Evolutionary conservation across 495 filamentous ascomycete genomes (phyloP), one percentile per base, ranked within the genome.

Genomic region (Penicillium manginii): DNA sequence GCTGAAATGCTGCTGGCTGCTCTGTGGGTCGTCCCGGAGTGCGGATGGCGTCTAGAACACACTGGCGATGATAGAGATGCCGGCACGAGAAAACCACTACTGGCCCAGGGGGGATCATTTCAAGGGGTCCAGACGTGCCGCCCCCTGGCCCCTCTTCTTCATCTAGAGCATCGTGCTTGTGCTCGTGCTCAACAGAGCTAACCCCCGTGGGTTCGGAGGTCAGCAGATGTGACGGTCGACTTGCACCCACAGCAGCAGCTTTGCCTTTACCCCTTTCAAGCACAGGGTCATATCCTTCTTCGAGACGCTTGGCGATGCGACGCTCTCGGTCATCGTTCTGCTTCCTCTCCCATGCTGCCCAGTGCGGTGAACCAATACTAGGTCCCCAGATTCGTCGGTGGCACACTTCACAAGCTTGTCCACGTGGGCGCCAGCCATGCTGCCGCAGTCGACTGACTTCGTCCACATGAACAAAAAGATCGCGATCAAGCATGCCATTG

Each of bases 401-500:
- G 55, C 94, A 99, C 9, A 85, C 84, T 68, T 97, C 94, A 63
- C 94, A 99, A 0, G 88, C 87, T 52, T 92, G 91, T 1, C 90
- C 88, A 21, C 86, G 81, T 0, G 94, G 91, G 52, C 92, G 82
- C 96, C 94, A 98, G 11, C 94, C 94, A 21, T 87, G 83, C 68
- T 92, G 88, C n/a, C 93, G 83, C 10, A 93, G 83, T 15, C 81
- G 79, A 12, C 88, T 83, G 12, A 90, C 88, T 57, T 91, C 83
- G 37, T 85, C 82, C 40, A 97, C 92, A 61, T 91, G 88, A 14
- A 89, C 84, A 63, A 97, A 98, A 17, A 97, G 81, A 65, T 96
- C 91, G 60, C 92, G 88, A 57, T 97, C 93, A 1, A 98, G 78
- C 58, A 98, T 84, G 17, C 85, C 83, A 71, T 92, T 93, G 11